These are phyloP conservation scores for Incumbomyces lentus DNA, from an alignment of 2,329 filamentous ascomycete genomes.

Conservation along the genomic window DNA sequence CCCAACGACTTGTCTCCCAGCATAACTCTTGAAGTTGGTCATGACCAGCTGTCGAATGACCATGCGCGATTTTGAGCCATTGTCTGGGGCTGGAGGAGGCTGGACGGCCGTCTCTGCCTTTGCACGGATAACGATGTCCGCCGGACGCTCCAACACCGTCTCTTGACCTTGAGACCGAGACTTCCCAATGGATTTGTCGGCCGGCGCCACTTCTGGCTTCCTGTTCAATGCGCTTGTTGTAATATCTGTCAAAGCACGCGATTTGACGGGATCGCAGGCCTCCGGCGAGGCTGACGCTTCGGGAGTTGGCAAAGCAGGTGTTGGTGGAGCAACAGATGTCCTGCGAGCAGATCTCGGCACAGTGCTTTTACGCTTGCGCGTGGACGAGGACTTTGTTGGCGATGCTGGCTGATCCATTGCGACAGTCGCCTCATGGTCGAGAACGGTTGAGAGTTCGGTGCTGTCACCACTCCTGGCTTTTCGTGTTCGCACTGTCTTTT, in stretches of 20 bases:
- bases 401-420: conserved; percentile 40
- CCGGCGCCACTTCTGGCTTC: conserved; percentile 39
- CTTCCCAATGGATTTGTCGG: conserved; percentile 34
- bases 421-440: conserved; percentile 46
- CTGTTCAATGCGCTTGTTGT: conserved; percentile 59
- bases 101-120: conserved; percentile 48
- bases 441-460: conserved; percentile 51
- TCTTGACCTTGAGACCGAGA: conserved; percentile 65
- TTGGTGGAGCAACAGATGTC: conserved; percentile 25
- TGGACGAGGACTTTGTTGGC: conserved; percentile 43
- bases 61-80: conserved; percentile 69
- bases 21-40: conserved; percentile 98
- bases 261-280: conserved; percentile 37
- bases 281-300: conserved; percentile 49
- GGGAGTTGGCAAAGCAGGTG: conserved; percentile 34
- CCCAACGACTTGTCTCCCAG: conserved; percentile 85
- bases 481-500: conserved; percentile 29
- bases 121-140: conserved; percentile 88
- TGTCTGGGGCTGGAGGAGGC: conserved; percentile 58
- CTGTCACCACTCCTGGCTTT: conserved; percentile 40
- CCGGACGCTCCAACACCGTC: conserved; percentile 72
- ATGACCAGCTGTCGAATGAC: conserved; percentile 88
- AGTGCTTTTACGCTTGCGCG: conserved; percentile 60
- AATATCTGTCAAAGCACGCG: conserved; percentile 62
- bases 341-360: conserved; percentile 31